Conservation (phyloP, 1,139 yeast genomes). For the Hansenula sp. region DNA sequence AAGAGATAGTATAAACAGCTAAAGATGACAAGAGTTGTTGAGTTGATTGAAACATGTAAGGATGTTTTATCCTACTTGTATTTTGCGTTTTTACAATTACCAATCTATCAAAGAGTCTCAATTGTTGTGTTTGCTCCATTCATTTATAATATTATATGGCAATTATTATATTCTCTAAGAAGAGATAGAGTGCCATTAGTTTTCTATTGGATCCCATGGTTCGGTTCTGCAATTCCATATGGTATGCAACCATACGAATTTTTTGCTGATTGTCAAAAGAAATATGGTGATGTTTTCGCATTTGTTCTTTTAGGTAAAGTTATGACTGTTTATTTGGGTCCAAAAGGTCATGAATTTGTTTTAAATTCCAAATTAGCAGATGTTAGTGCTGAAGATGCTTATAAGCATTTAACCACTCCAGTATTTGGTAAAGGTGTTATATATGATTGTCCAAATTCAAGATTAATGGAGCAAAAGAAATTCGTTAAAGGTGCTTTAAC, state of each 20-base stretch:
- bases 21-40: constrained; percentile 16
- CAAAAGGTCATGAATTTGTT: constrained; percentile 95
- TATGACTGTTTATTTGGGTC: constrained; percentile 95
- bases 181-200: constrained; percentile 85
- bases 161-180: constrained; percentile 64
- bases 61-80: constrained; percentile 11
- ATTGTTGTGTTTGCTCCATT: constrained; percentile 31
- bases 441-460: constrained; percentile 91
- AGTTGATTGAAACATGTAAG: constrained; percentile 9
- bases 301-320: constrained; percentile 84
- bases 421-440: constrained; percentile 97
- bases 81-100: constrained; percentile 21
- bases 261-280: constrained; percentile 69
- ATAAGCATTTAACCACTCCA: constrained; percentile 92
- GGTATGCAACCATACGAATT: constrained; percentile 94
- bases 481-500: constrained; percentile 90
- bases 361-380: constrained; percentile 86
- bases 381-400: constrained; percentile 95
- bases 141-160: constrained; percentile 63
- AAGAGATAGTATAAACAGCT: background rate
- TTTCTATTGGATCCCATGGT: constrained; percentile 92
- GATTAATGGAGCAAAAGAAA: constrained; percentile 97
- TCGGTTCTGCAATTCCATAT: constrained; percentile 83
- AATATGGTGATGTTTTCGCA: constrained; percentile 90
- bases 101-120: constrained; percentile 28